Evolutionary conservation across 2,329 filamentous ascomycete genomes (phyloP).

Genomic region (Gaeumannomyces tritici): DNA sequence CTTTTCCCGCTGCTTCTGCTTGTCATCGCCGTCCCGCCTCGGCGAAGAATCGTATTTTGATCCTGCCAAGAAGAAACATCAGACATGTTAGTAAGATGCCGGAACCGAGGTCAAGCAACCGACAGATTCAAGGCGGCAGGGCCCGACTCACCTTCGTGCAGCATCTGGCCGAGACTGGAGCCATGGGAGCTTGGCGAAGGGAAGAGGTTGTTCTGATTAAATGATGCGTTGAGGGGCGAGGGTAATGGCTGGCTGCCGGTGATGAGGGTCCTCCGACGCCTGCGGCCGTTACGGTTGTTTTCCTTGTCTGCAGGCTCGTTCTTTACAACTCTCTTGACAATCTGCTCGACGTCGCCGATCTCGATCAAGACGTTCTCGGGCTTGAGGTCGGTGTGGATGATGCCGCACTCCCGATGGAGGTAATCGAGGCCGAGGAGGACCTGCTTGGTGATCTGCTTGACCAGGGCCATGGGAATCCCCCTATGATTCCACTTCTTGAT

Average conservation of each 20-base stretch:
- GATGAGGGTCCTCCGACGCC: conserved; percentile 85
- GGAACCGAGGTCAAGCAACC: neutral
- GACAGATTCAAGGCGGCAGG: neutral
- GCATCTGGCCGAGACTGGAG: conserved; percentile 72
- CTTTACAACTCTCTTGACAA: conserved; percentile 92
- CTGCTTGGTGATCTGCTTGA: conserved; percentile 98
- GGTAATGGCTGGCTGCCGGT: conserved; percentile 94
- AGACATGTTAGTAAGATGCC: neutral
- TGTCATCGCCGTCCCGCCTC: conserved; percentile 36
- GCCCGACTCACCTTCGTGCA: conserved; percentile 60
- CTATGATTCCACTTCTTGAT: conserved; percentile 99
- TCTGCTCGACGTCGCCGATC: conserved; percentile 97
- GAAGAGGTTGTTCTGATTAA: conserved; percentile 69
- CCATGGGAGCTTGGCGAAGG: conserved; percentile 49
- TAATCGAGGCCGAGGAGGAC: conserved; percentile 93
- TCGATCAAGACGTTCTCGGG: conserved; percentile 98
- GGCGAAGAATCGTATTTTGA: conserved; percentile 12
- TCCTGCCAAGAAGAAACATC: conserved; percentile 1
- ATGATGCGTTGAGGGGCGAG: conserved; percentile 86
- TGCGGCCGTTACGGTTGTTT: conserved; percentile 82
- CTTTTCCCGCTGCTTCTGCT: conserved; percentile 81
- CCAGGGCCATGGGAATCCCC: conserved; percentile 89
- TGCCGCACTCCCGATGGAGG: conserved; percentile 93
- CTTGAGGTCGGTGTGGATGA: conserved; percentile 96
- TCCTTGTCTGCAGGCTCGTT: conserved; percentile 67